Evolutionary conservation across 2,329 filamentous ascomycete genomes (phyloP), one percentile per base, ranked within the genome.

Genomic region (Emmonsiellopsis sp.): DNA sequence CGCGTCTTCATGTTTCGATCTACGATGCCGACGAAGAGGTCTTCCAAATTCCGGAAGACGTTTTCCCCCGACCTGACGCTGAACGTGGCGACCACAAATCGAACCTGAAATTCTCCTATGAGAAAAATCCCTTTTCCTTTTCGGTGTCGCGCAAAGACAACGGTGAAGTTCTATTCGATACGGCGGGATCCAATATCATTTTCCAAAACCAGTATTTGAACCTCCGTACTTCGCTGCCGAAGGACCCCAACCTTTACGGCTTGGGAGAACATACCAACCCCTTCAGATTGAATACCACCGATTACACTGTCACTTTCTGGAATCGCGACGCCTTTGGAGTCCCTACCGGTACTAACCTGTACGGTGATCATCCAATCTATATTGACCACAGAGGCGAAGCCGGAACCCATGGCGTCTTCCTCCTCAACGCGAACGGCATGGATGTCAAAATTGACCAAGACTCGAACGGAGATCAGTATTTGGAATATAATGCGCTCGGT

Each of bases 201-300:
- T 90, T 88, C 59, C 83, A 89, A 69, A 80, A 79, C 10, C 85
- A 90, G 65, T 90, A 87, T 60, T 67, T 90, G n/a, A 79, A 83
- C 32, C 73, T 89, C 54, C 77, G 83, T 40, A 89, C 85, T 4
- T 76, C 73, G 43, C 73, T 90, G 7, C 85, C 86, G 0, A 67
- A 77, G 1, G 73, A 81, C 54, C 84, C 85, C 0, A 81, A 84
- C 61, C 71, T 90, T 9, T 89, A 89, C 63, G 86, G 86, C 0
- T 75, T 89, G 2, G 86, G 86, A 35, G 85, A 89, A 69, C 82
- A 87, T 64, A 82, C 80, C 3, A 85, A 88, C 58, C 73, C 80
- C 0, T 82, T 87, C 61, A 76, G 78, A 44, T 73, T 87, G 50
- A 81, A 82, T 59, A 83, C 80, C 0, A 81, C 78, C 35, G 77